Evolutionary conservation across 768 basidiomycete genomes (phyloP).

Genomic region (Lactarius deliciosus): DNA sequence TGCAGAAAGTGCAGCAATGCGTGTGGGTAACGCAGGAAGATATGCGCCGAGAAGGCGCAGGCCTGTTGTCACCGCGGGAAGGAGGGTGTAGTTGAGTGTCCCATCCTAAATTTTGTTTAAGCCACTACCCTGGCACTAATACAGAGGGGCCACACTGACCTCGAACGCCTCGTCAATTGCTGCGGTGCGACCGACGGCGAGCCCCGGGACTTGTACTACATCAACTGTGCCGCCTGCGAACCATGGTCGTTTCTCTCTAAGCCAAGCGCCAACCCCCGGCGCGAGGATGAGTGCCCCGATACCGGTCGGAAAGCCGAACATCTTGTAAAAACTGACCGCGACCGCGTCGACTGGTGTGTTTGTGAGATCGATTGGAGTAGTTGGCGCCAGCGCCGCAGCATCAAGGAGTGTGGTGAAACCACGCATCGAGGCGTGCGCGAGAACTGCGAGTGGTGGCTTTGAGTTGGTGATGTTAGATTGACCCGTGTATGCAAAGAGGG

Average conservation of each 20-base stretch:
- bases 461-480: conserved; percentile 82
- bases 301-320: conserved; percentile 87
- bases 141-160: conserved; percentile 41
- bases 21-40: conserved; percentile 73
- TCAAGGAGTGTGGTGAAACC: conserved; percentile 80
- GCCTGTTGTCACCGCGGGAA: conserved; percentile 78
- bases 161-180: conserved; percentile 75
- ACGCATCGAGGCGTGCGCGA: conserved; percentile 60
- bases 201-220: conserved; percentile 80
- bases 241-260: conserved; percentile 67
- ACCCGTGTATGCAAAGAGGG: conserved; percentile 73
- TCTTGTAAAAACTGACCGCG: conserved; percentile 85
- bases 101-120: conserved; percentile 58
- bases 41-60: conserved; percentile 76
- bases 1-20: conserved; percentile 67
- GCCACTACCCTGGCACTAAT: conserved; percentile 1
- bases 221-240: conserved; percentile 83
- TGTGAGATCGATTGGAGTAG: conserved; percentile 62
- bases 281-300: conserved; percentile 66
- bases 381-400: conserved; percentile 77
- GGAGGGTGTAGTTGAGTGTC: conserved; percentile 76
- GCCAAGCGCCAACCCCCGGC: conserved; percentile 57
- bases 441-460: conserved; percentile 65
- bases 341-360: conserved; percentile 76
- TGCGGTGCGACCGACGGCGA: conserved; percentile 56